Percentiles rank a stretch among this genome's conserved stretches.
Evolutionary conservation across 768 basidiomycete species (phyloP).

Genomic region (Lentinula lateritia): DNA sequence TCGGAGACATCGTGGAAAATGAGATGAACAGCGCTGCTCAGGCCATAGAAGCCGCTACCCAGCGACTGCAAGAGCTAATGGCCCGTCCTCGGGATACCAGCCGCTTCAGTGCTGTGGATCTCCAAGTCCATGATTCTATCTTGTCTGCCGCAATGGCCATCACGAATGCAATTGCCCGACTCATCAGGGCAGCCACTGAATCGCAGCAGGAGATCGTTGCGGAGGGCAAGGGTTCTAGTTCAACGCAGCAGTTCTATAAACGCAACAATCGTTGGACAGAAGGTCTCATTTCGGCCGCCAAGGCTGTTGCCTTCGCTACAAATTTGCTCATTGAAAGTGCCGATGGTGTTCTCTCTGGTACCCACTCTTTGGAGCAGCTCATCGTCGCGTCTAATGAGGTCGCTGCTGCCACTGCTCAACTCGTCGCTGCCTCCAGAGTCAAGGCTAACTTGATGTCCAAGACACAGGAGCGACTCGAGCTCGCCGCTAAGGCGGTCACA

Average conservation of each 20-base stretch:
- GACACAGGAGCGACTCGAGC: constrained; percentile 93
- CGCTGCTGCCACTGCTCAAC: constrained; percentile 92
- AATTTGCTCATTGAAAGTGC: constrained; percentile 94
- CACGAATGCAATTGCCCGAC: constrained; percentile 88
- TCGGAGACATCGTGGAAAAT: constrained; percentile 92
- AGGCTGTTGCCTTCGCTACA: constrained; percentile 95
- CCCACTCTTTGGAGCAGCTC: constrained; percentile 95
- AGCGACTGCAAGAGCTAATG: constrained; percentile 88
- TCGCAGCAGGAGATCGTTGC: constrained; percentile 98
- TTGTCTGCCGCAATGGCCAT: constrained; percentile 91
- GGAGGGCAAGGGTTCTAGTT: constrained; percentile 89
- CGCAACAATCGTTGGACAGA: constrained; percentile 99
- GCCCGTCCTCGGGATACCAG: constrained; percentile 80
- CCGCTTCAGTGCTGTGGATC: constrained; percentile 86
- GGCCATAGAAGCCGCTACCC: constrained; percentile 91
- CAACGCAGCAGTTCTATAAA: constrained; percentile 97
- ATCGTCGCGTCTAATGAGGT: constrained; percentile 99
- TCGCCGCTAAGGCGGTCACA: constrained; percentile 95
- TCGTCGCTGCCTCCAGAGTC: constrained; percentile 96
- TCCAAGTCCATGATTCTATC: constrained; percentile 98
- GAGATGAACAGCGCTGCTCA: constrained; percentile 93
- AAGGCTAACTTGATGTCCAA: constrained; percentile 99
- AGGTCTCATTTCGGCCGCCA: constrained; percentile 96
- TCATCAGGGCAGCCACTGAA: constrained; percentile 95
- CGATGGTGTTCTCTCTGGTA: constrained; percentile 94